Conservation (phyloP, 495 filamentous ascomycete genomes). For the Jackrogersella multiformis region DNA sequence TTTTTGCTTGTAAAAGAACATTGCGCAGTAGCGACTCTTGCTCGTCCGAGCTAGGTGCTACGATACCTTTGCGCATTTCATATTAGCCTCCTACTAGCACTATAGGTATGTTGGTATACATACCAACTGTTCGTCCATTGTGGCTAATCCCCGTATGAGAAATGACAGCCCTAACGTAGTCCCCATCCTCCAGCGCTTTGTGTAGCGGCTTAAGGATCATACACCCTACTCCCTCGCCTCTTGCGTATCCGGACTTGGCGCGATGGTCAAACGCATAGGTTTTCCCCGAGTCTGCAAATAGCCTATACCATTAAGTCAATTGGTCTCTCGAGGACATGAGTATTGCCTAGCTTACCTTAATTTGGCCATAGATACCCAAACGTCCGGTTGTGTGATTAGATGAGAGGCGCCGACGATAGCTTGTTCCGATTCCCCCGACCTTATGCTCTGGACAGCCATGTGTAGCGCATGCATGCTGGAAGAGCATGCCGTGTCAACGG, state of each 20-base stretch:
- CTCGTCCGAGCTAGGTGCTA: conserved; percentile 59
- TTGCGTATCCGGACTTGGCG: conserved; percentile 55
- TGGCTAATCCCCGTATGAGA: conserved; percentile 62
- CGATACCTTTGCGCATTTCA: conserved; percentile 52
- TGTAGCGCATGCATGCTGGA: conserved; percentile 70
- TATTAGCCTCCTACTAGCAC: conserved; percentile 1
- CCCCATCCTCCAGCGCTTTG: conserved; percentile 61
- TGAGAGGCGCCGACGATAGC: conserved; percentile 60
- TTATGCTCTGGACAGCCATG: conserved; percentile 81
- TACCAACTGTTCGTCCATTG: conserved; percentile 60
- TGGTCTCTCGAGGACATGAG: background rate
- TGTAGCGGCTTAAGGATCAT: conserved; percentile 63
- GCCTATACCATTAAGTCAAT: conserved; percentile 20
- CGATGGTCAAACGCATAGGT: conserved; percentile 55
- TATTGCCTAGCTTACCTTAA: conserved; percentile 14
- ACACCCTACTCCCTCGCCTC: conserved; percentile 54
- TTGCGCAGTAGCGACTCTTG: conserved; percentile 50
- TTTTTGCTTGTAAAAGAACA: conserved; percentile 40
- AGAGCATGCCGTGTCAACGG: conserved; percentile 87
- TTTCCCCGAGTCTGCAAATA: conserved; percentile 51
- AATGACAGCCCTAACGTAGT: conserved; percentile 67
- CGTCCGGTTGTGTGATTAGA: conserved; percentile 54
- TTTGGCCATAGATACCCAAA: conserved; percentile 52
- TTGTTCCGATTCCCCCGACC: conserved; percentile 59
- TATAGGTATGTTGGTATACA: conserved; percentile 50